Conservation (phyloP, 345 rosid species). For the Hypericum perforatum region DNA sequence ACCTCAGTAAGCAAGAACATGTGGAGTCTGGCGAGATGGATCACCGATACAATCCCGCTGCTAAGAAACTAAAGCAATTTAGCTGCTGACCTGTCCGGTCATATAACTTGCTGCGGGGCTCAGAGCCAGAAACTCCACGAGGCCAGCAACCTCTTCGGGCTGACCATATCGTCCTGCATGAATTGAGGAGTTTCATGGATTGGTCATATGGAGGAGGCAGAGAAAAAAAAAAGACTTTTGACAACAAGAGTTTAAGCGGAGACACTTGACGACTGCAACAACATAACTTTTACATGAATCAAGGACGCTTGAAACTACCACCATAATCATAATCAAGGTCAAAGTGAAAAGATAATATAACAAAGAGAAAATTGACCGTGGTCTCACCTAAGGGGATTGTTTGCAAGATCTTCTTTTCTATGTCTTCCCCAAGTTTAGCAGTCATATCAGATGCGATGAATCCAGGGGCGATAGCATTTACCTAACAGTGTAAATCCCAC, state of each 20-base stretch:
- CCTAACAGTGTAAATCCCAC: slow-evolving; percentile 23
- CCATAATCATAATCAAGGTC: no score
- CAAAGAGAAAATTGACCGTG: no score
- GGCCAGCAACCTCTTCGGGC: slow-evolving; percentile 97
- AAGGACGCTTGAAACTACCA: no score
- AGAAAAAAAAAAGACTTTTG: no score
- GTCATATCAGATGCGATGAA: slow-evolving; percentile 96
- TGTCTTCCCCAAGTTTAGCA: slow-evolving; percentile 79
- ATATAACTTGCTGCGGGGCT: slow-evolving; percentile 84
- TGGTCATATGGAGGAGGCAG: no score
- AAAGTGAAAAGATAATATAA: no score
- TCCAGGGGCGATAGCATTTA: slow-evolving; percentile 89
- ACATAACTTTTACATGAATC: no score
- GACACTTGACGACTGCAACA: no score
- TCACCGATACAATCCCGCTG: no score
- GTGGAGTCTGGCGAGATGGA: background rate
- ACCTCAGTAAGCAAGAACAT: slow-evolving; percentile 6
- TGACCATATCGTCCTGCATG: slow-evolving; percentile 85
- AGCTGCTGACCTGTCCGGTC: slow-evolving; percentile 67
- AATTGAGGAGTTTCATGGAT: background rate
- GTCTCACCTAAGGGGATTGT: slow-evolving; percentile 75
- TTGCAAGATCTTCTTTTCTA: slow-evolving; percentile 83
- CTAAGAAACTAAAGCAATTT: no score
- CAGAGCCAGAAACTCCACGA: slow-evolving; percentile 91
- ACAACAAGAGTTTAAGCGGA: no score